Evolutionary conservation across 1,284 basidiomycete genomes (phyloP).

Genomic region (Meira nashicola): DNA sequence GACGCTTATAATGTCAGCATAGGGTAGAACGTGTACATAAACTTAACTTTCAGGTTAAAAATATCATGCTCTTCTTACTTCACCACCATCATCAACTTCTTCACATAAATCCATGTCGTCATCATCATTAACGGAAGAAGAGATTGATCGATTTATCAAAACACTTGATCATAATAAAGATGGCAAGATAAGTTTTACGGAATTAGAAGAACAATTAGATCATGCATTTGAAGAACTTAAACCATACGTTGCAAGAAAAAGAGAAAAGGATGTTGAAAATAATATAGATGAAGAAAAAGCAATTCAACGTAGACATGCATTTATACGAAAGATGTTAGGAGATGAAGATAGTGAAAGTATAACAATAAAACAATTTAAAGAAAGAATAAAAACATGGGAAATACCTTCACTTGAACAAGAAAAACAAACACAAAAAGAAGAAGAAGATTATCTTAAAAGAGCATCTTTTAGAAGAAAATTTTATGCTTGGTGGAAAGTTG

Average conservation of each 20-base stretch:
- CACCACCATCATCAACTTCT: no score
- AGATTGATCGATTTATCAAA: conserved; percentile 13
- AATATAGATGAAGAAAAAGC: not conserved
- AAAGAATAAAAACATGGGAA: conserved; percentile 8
- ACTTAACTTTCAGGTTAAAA: no score
- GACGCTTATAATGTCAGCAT: no score
- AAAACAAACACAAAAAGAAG: not conserved
- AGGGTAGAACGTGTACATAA: no score
- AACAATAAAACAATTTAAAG: not conserved
- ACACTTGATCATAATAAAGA: conserved; percentile 10
- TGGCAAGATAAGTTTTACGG: conserved; percentile 11
- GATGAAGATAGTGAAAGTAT: not conserved
- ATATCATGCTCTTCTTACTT: no score
- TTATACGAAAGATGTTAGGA: conserved; percentile 11
- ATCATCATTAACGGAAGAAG: conserved; percentile 9
- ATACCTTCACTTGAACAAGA: conserved; percentile 15
- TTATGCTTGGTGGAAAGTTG: conserved; percentile 13
- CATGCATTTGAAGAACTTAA: conserved; percentile 11
- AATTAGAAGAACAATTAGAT: conserved; percentile 12
- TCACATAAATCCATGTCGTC: not conserved
- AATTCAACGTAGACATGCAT: conserved; percentile 6
- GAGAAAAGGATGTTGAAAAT: conserved; percentile 3
- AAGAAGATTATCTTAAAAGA: not conserved
- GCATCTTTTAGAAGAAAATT: not conserved
- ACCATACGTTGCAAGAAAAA: conserved; percentile 1